Percentiles rank a stretch among this genome's conserved stretches.
These are phyloP conservation scores for Mycena floridula DNA, from an alignment of 768 basidiomycete species.

Conservation along the genomic window DNA sequence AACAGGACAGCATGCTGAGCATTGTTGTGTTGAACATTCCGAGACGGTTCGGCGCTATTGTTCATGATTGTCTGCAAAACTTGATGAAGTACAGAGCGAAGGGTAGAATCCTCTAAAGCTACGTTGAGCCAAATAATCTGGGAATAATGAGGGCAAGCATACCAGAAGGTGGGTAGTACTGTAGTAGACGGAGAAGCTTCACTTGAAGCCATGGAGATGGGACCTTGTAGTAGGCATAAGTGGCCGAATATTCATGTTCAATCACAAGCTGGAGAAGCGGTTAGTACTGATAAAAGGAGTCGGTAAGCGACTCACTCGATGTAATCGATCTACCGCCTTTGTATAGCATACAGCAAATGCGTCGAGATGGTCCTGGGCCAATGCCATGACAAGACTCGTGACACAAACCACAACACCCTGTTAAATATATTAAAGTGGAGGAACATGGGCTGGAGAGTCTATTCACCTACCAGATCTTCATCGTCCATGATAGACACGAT, in stretches of 20 bases:
- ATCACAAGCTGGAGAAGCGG: conserved; percentile 64
- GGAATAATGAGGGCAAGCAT: conserved; percentile 16
- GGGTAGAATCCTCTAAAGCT: conserved; percentile 72
- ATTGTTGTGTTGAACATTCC: conserved; percentile 98
- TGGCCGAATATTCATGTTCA: conserved; percentile 80
- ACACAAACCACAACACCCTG: conserved; percentile 95
- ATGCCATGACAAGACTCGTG: conserved; percentile 86
- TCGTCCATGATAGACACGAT: conserved; percentile 97
- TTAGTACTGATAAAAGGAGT: neutral
- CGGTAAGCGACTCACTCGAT: conserved; percentile 51
- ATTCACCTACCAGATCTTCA: conserved; percentile 56
- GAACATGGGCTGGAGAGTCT: conserved; percentile 1
- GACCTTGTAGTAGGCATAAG: conserved; percentile 96
- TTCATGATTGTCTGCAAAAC: conserved; percentile 89
- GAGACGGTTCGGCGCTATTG: conserved; percentile 82
- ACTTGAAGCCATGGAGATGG: conserved; percentile 98
- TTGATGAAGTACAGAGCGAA: conserved; percentile 69
- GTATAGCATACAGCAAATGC: conserved; percentile 90
- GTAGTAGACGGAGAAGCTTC: conserved; percentile 85
- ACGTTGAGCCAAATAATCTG: too few relatives aligned
- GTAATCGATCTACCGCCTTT: conserved; percentile 86
- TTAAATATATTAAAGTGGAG: conserved; percentile 4
- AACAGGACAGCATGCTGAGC: conserved; percentile 98
- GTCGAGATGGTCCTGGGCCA: conserved; percentile 91
- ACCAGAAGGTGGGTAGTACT: conserved; percentile 97